phyloP scores from a whole-genome alignment of 2,329 filamentous ascomycete genomes.

The Ramularia collo-cygni region DNA sequence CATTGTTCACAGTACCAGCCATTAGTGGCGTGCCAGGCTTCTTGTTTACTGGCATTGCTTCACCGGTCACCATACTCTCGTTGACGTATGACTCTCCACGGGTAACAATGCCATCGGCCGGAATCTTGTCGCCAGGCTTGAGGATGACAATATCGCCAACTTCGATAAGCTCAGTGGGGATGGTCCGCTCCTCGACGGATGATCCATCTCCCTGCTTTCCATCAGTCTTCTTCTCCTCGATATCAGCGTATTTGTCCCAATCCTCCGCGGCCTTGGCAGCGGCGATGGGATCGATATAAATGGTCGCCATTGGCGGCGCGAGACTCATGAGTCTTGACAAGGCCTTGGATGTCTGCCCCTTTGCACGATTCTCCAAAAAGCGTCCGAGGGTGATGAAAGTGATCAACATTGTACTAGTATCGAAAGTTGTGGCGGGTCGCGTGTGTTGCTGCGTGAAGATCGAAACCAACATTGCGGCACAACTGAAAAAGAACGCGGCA shows the following conservation, averaged over 20 bases:
- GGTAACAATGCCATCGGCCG: constrained; percentile 81
- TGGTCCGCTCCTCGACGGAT: constrained; percentile 71
- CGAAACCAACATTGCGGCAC: constrained; percentile 79
- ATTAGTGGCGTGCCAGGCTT: constrained; percentile 72
- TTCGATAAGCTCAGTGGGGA: constrained; percentile 90
- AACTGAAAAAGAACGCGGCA: constrained; percentile 91
- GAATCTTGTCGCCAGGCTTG: constrained; percentile 91
- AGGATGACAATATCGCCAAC: constrained; percentile 90
- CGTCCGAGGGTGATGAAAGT: constrained; percentile 89
- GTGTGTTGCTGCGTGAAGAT: constrained; percentile 67
- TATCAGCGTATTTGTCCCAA: constrained; percentile 51
- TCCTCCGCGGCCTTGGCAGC: constrained; percentile 81
- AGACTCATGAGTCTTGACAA: constrained; percentile 92
- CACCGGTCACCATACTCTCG: constrained; percentile 97
- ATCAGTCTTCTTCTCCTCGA: constrained; percentile 38
- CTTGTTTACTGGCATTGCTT: constrained; percentile 92
- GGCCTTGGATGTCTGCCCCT: constrained; percentile 92
- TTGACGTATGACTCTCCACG: constrained; percentile 90
- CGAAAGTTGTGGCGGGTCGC: constrained; percentile 83
- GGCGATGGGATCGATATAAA: constrained; percentile 90
- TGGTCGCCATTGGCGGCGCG: constrained; percentile 92
- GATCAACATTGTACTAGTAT: constrained; percentile 97
- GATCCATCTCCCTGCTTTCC: constrained; percentile 45
- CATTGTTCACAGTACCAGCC: constrained; percentile 91
- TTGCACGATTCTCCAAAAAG: constrained; percentile 88